Base-by-base conservation (phyloP, 148 eudicot species). In the Chenopodium formosanum region DNA sequence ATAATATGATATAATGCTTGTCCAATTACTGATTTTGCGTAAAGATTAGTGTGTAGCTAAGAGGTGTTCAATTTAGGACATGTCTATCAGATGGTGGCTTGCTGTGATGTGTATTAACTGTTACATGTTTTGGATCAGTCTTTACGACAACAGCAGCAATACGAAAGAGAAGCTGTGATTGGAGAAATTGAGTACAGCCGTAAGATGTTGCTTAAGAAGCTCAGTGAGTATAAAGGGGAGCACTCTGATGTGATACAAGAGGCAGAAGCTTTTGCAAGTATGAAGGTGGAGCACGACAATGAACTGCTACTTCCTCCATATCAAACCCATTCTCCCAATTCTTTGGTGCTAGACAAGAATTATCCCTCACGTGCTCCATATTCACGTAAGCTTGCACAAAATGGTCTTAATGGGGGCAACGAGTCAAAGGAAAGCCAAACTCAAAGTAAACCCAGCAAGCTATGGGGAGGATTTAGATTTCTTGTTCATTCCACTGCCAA, bases 121-220 rank as follows among this genome's bases (percentile, higher is more conserved):
- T 25, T 31, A 34, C 4, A 53, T 52, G 1, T 56, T 81, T 22
- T 37, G 56, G 22, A 70, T 79, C 86, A 96, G 99, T 91, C 88
- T 50, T 78, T 96, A 70, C 97, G 90, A 70, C 97, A 94, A 72
- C 98, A 96, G 78, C 99, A 96, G 72, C 89, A 88, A 88, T 96
- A 92, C 72, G 98, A 94, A 74, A 91, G 88, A 81, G 99, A 94
- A 89, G 89, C 92, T 75, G 91, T 90, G 31, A 82, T 96, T 56
- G 88, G 90, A 25, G 99, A 94, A 71, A 94, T 96, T 69, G 97
- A 90, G 77, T 79, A 85, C 82, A 90, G 89, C 79, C 97, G 97
- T 74, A 87, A 91, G 85, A 88, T 84, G 86, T 83, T 96, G 82
- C 97, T 92, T 31, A 86, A 90, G 84, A 91, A 92, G 86, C 90